phyloP scores from a whole-genome alignment of 805 yeast species.

The Zygosaccharomyces rouxii region DNA sequence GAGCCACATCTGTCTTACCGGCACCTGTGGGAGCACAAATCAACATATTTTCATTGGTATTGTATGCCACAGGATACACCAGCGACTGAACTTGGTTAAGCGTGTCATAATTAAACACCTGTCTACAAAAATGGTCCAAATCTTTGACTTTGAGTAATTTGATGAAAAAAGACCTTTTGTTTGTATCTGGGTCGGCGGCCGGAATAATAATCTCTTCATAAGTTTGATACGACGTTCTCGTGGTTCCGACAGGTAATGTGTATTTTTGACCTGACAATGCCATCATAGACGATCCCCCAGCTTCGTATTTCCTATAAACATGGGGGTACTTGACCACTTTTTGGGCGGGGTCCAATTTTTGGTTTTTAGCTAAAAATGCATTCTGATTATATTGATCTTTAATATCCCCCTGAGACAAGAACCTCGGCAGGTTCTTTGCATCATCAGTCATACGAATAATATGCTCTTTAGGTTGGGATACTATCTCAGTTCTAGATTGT shows the following conservation, averaged over 20 bases:
- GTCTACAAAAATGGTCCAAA: slow-evolving; percentile 73
- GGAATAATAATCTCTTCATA: slow-evolving; percentile 87
- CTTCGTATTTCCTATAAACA: slow-evolving; percentile 69
- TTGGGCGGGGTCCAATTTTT: slow-evolving; percentile 43
- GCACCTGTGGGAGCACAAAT: slow-evolving; percentile 99
- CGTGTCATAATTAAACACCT: slow-evolving; percentile 76
- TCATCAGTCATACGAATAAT: slow-evolving; percentile 17
- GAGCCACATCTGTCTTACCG: slow-evolving; percentile 93
- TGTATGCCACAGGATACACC: slow-evolving; percentile 87
- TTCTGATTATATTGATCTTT: slow-evolving; percentile 50
- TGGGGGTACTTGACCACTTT: slow-evolving; percentile 68
- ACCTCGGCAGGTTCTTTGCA: slow-evolving; percentile 25
- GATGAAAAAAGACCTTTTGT: slow-evolving; percentile 37
- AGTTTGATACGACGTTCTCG: slow-evolving; percentile 52
- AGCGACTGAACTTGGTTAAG: slow-evolving; percentile 86
- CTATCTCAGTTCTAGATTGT: slow-evolving; percentile 19
- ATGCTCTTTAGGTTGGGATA: slow-evolving; percentile 18
- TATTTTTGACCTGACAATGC: slow-evolving; percentile 78
- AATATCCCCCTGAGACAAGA: slow-evolving; percentile 53
- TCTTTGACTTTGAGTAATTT: slow-evolving; percentile 54
- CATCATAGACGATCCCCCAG: slow-evolving; percentile 52
- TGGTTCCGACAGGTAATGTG: slow-evolving; percentile 76
- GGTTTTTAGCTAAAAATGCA: slow-evolving; percentile 46
- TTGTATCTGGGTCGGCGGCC: slow-evolving; percentile 53
- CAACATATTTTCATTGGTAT: slow-evolving; percentile 89